Evolutionary conservation across 495 filamentous ascomycete species (phyloP).

Genomic region (Chaetomium fimeti): DNA sequence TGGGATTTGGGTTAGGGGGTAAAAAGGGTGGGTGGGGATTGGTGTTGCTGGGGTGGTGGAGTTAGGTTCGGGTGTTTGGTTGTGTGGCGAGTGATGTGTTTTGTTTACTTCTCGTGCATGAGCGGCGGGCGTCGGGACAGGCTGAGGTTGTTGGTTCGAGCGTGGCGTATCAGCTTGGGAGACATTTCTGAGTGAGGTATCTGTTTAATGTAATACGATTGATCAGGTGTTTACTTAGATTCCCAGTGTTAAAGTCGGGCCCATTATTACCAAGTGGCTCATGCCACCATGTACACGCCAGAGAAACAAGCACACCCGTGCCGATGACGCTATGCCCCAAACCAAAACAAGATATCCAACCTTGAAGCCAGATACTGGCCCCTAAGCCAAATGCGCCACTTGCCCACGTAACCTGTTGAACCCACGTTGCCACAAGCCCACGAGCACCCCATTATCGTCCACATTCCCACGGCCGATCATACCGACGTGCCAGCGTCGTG

Average conservation of each 20-base stretch:
- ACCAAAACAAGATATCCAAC: not conserved
- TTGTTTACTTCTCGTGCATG: conserved; percentile 6
- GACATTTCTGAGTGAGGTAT: not conserved
- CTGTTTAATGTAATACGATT: not conserved
- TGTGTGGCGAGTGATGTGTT: not conserved
- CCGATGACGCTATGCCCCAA: not conserved
- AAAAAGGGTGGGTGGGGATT: not conserved
- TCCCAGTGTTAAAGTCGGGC: not conserved
- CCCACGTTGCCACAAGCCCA: no score
- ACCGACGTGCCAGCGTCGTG: no score
- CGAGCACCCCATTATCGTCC: no score
- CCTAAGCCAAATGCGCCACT: not conserved
- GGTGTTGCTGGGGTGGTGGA: not conserved
- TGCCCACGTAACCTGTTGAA: no score
- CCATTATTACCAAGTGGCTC: not conserved
- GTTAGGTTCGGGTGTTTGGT: not conserved
- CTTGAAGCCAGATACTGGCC: no score
- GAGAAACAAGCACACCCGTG: not conserved
- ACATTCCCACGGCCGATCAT: not conserved
- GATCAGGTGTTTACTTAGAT: not conserved
- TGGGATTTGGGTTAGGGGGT: not conserved
- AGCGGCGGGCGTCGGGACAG: not conserved
- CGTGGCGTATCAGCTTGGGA: not conserved
- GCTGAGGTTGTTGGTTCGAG: not conserved
- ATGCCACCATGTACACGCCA: not conserved